Percentiles rank a stretch among this genome's conserved stretches.
Evolutionary conservation across 2,329 filamentous ascomycete genomes (phyloP).

Genomic region (Zymoseptoria tritici): DNA sequence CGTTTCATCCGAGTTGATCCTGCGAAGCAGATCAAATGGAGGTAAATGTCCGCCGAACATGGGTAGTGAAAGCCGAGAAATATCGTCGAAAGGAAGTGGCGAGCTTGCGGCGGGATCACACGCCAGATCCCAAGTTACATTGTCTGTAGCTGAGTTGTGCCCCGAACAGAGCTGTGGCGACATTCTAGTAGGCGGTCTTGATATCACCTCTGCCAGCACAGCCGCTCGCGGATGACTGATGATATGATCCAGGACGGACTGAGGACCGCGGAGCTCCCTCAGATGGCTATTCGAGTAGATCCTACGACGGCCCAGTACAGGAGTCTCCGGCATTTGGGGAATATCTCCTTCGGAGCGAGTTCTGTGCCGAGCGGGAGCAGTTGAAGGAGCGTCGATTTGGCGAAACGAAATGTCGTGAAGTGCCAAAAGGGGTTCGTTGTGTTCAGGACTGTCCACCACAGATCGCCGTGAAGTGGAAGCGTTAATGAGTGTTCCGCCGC

Average conservation of each 20-base stretch:
- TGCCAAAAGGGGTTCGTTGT: neutral
- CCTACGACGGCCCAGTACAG: neutral
- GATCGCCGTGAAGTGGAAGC: neutral
- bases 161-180: neutral
- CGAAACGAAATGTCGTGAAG: neutral
- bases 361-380: neutral
- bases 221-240: neutral
- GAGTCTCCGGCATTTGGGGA: neutral
- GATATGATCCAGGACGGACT: neutral
- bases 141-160: neutral
- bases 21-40: neutral
- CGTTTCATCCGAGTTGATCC: neutral
- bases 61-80: neutral
- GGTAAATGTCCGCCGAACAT: neutral
- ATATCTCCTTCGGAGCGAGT: neutral
- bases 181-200: neutral
- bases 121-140: neutral
- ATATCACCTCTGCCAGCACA: neutral
- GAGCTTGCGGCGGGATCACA: neutral
- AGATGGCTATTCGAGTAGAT: neutral
- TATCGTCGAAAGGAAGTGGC: neutral
- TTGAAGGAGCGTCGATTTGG: neutral
- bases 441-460: neutral
- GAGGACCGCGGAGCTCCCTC: neutral
- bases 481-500: neutral